phyloP scores from a whole-genome alignment of 441 rosid genomes.

The Adansonia rubrostipa region DNA sequence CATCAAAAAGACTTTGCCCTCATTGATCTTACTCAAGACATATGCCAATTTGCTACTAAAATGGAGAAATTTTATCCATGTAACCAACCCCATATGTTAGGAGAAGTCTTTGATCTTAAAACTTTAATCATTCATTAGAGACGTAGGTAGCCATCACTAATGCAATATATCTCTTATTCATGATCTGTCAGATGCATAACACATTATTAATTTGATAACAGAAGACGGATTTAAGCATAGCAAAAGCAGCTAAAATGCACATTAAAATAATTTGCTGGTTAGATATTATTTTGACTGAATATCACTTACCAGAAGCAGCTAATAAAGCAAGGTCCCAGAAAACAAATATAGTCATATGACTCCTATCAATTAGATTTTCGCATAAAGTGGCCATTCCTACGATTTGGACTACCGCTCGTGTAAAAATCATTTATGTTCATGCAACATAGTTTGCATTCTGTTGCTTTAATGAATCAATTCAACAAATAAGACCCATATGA shows the following conservation, averaged over 20 bases:
- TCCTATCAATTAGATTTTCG: not conserved
- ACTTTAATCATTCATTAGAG: not conserved
- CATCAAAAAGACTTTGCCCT: not conserved
- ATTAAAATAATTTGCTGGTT: not conserved
- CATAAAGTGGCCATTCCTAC: not conserved
- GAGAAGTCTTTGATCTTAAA: not conserved
- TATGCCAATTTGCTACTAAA: not conserved
- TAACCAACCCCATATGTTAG: not conserved
- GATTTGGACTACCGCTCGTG: not conserved
- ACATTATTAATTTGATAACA: not conserved
- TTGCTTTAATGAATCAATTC: conserved; percentile 2
- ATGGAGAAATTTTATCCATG: not conserved
- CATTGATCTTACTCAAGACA: not conserved
- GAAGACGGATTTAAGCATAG: not conserved
- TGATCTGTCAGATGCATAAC: not conserved
- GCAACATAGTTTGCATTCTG: not conserved
- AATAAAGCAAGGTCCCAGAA: not conserved
- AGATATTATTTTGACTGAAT: not conserved
- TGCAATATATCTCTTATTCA: not conserved
- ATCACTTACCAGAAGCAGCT: not conserved
- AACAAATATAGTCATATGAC: not conserved
- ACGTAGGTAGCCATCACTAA: not conserved
- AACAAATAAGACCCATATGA: not conserved
- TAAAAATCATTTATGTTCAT: not conserved
- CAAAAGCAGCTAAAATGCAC: not conserved